phyloP scores from a whole-genome alignment of 2,329 filamentous ascomycete species.

The Boeremia exigua region DNA sequence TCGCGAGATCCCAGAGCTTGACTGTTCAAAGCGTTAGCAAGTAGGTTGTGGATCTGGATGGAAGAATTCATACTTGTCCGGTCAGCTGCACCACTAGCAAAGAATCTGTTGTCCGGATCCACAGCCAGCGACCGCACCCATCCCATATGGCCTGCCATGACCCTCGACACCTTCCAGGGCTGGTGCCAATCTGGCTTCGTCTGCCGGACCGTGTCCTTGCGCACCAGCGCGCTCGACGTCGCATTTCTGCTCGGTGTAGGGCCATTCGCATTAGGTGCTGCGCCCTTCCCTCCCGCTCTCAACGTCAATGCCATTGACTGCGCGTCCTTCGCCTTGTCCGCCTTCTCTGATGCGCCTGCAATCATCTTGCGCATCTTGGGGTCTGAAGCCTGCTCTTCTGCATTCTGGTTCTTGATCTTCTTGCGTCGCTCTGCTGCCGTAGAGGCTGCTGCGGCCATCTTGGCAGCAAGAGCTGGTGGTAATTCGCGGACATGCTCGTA shows the following conservation, averaged over 20 bases:
- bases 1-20: constrained; percentile 97
- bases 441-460: constrained; percentile 69
- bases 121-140: constrained; percentile 80
- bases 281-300: constrained; percentile 54
- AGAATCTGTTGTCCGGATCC: constrained; percentile 97
- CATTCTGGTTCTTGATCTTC: constrained; percentile 61
- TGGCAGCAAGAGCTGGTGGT: constrained; percentile 78
- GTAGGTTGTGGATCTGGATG: neutral
- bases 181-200: constrained; percentile 93
- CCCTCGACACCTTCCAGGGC: constrained; percentile 97
- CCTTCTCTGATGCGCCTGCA: constrained; percentile 63
- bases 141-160: constrained; percentile 93
- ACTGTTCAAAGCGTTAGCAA: constrained; percentile 47
- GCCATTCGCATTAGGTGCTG: constrained; percentile 62
- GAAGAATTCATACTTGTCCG: constrained; percentile 61
- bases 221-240: constrained; percentile 64
- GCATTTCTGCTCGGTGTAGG: constrained; percentile 59
- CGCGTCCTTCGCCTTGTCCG: constrained; percentile 50
- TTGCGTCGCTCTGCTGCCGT: constrained; percentile 68
- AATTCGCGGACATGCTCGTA: constrained; percentile 80
- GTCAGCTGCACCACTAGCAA: constrained; percentile 93
- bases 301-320: constrained; percentile 65
- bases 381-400: constrained; percentile 57
- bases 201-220: constrained; percentile 68
- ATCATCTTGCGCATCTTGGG: constrained; percentile 71